Conservation (phyloP, 495 filamentous ascomycete species). For the Penicillium taxi region DNA sequence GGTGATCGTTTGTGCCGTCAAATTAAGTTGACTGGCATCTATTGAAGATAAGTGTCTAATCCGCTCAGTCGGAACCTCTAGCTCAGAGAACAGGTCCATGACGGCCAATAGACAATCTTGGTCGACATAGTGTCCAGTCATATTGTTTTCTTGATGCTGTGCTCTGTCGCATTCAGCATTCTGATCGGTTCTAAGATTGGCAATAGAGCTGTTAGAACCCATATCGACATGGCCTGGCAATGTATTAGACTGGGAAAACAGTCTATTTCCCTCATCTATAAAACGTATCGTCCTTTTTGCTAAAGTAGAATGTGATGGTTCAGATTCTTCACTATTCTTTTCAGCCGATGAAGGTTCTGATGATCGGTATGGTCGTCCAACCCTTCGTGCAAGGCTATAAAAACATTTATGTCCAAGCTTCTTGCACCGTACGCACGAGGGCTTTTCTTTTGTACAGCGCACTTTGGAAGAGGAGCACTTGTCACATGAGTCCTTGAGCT, state of each 20-base stretch:
- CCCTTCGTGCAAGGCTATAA: constrained; percentile 30
- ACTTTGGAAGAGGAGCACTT: constrained; percentile 32
- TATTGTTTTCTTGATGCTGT: background rate
- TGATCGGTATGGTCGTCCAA: constrained; percentile 12
- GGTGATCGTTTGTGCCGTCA: background rate
- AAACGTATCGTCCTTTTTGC: background rate
- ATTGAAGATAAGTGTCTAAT: constrained; percentile 1
- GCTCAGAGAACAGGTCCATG: constrained; percentile 2
- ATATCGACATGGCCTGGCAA: background rate
- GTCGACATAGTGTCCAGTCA: background rate
- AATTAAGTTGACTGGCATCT: background rate
- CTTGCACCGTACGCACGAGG: constrained; percentile 28
- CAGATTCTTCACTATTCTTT: background rate
- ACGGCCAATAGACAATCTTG: constrained; percentile 2
- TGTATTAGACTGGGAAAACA: background rate
- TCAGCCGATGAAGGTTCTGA: background rate
- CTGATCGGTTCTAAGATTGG: background rate
- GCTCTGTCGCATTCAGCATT: no score
- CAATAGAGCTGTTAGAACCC: no score
- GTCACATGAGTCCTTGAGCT: constrained; percentile 33
- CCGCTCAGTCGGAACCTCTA: constrained; percentile 2
- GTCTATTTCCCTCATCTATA: constrained; percentile 5
- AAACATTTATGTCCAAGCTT: constrained; percentile 28
- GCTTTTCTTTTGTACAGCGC: constrained; percentile 31
- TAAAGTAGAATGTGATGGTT: constrained; percentile 1